These are phyloP conservation scores for Oenanthe sinensis DNA, from an alignment of 129 eudicot genomes.

Conservation along the genomic window DNA sequence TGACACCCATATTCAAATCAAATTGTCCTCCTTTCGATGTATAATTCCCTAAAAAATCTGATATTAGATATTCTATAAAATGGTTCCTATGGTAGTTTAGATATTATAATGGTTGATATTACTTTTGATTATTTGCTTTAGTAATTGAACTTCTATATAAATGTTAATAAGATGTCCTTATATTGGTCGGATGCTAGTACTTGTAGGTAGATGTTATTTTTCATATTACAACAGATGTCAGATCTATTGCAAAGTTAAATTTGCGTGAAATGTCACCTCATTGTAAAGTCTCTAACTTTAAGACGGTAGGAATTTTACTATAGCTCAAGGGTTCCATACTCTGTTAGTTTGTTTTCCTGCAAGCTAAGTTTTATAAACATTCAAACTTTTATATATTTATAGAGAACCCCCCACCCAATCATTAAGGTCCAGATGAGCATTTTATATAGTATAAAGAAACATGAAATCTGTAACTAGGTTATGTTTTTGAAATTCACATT, in stretches of 20 bases:
- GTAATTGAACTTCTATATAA: not conserved
- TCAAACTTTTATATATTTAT: not conserved
- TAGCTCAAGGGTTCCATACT: not conserved
- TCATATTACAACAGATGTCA: not conserved
- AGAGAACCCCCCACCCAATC: not conserved
- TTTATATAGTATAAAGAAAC: not conserved
- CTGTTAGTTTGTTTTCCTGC: not conserved
- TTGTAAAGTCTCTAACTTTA: not conserved
- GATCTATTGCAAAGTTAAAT: not conserved
- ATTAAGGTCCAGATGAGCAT: not conserved
- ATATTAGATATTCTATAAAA: not conserved
- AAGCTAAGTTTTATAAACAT: too few relatives aligned
- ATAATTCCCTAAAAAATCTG: not conserved
- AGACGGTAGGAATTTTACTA: not conserved
- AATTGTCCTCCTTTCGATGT: not conserved
- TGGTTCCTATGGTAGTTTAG: not conserved
- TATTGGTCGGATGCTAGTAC: not conserved
- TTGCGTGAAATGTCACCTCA: not conserved
- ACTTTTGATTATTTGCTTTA: not conserved
- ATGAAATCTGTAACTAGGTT: too few relatives aligned
- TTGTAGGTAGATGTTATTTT: too few relatives aligned
- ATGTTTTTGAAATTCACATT: not conserved
- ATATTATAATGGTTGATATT: not conserved
- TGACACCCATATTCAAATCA: not conserved
- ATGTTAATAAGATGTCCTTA: not conserved